A percentile compares a stretch with the other conserved stretches of the same genome.
Evolutionary conservation across 164 flowering plant species (phyloP).

Genomic region (Macadamia tetraphylla): DNA sequence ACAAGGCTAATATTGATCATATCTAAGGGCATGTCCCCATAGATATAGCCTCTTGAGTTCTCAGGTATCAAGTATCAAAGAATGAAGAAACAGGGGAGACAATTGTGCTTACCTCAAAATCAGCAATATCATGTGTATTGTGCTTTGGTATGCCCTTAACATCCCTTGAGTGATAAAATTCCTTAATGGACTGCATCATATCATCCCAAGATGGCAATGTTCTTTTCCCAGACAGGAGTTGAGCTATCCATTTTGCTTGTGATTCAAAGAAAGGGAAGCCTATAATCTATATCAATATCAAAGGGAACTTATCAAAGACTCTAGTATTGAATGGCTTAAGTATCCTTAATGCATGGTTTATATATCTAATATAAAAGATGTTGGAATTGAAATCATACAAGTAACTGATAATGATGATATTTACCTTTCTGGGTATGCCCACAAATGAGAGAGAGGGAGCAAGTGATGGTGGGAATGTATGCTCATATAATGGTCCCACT

Average conservation of each 20-base stretch:
- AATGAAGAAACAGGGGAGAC: no score
- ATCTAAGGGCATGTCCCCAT: no score
- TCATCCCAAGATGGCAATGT: slow-evolving; percentile 68
- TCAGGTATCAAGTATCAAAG: no score
- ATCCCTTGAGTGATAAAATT: slow-evolving; percentile 65
- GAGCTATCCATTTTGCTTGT: slow-evolving; percentile 94
- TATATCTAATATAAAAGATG: no score
- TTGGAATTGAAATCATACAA: no score
- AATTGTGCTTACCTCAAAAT: slow-evolving; percentile 49
- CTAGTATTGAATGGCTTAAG: no score
- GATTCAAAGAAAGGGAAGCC: slow-evolving; percentile 90
- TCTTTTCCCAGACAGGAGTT: slow-evolving; percentile 69
- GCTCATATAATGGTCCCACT: slow-evolving; percentile 92
- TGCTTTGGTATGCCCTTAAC: slow-evolving; percentile 67
- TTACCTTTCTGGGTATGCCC: slow-evolving; percentile 88
- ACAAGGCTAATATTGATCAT: no score
- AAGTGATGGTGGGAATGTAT: slow-evolving; percentile 85
- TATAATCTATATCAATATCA: slow-evolving; percentile 38
- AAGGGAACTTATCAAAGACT: no score
- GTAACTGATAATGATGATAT: neutral
- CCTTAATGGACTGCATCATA: slow-evolving; percentile 77
- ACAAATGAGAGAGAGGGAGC: slow-evolving; percentile 87
- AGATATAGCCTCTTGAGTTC: no score
- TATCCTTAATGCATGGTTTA: no score
- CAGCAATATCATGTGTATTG: slow-evolving; percentile 64